Evolutionary conservation across 2,329 filamentous ascomycete species (phyloP).

Genomic region (Fusarium tupiense): DNA sequence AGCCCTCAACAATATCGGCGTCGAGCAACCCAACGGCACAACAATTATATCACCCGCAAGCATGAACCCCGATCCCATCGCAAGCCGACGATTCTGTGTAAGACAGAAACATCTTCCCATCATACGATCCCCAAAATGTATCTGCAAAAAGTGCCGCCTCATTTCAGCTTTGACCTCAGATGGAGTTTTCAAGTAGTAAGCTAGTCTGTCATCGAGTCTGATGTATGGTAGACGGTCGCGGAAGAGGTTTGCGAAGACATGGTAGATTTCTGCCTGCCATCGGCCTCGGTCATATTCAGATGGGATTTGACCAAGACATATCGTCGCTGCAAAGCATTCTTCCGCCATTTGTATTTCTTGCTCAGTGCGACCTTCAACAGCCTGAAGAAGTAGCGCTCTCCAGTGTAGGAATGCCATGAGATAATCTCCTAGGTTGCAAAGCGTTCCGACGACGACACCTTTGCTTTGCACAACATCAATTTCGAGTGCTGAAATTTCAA

Average conservation of each 20-base stretch:
- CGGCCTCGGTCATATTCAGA: neutral
- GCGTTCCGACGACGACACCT: constrained; percentile 13
- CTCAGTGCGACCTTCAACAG: neutral
- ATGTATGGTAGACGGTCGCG: constrained; percentile 13
- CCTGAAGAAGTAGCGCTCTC: constrained; percentile 12
- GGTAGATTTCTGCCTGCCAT: constrained; percentile 3
- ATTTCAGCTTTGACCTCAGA: neutral
- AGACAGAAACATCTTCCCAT: constrained; percentile 23
- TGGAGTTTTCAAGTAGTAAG: neutral
- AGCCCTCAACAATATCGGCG: constrained; percentile 8
- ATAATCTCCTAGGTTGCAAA: constrained; percentile 26
- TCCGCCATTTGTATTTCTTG: constrained; percentile 1
- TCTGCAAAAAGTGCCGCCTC: constrained; percentile 3
- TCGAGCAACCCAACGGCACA: constrained; percentile 21
- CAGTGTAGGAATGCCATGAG: constrained; percentile 29
- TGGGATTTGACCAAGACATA: constrained; percentile 20
- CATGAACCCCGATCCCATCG: constrained; percentile 21
- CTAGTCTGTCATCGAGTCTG: neutral
- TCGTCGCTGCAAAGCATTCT: constrained; percentile 15
- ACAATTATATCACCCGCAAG: constrained; percentile 16
- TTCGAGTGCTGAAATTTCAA: constrained; percentile 11
- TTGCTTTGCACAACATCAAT: constrained; percentile 3
- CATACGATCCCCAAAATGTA: constrained; percentile 17
- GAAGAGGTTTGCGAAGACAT: constrained; percentile 14
- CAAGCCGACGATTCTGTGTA: constrained; percentile 1